A percentile compares a stretch with the other conserved stretches of the same genome.
These are phyloP conservation scores for Salvia splendens DNA, from an alignment of 257 asterid genomes.

Conservation along the genomic window DNA sequence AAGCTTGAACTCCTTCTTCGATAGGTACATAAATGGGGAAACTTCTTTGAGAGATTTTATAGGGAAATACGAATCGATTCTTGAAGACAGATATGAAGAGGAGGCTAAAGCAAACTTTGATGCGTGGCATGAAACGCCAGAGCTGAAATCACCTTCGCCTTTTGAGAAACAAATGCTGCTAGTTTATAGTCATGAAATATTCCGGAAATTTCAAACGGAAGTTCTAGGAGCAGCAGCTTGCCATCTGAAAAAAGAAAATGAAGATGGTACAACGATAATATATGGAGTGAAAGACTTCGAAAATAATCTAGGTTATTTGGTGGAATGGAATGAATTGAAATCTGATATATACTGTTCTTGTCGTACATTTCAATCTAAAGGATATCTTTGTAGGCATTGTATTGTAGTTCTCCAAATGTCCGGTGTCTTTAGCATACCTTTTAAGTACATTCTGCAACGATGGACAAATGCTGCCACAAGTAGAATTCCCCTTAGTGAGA, in stretches of 20 bases:
- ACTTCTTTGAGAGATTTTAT: slow-evolving; percentile 67
- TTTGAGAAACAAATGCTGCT: slow-evolving; percentile 81
- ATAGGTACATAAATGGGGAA: slow-evolving; percentile 63
- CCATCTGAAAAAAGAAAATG: slow-evolving; percentile 76
- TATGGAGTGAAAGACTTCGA: slow-evolving; percentile 75
- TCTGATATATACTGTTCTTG: slow-evolving; percentile 71
- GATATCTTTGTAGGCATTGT: slow-evolving; percentile 87
- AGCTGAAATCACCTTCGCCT: slow-evolving; percentile 89
- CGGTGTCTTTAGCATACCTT: slow-evolving; percentile 79
- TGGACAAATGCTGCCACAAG: slow-evolving; percentile 95
- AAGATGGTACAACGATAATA: slow-evolving; percentile 52
- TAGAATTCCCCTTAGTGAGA: slow-evolving; percentile 58
- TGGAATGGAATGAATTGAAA: slow-evolving; percentile 66
- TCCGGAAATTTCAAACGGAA: slow-evolving; percentile 80
- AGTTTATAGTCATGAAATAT: slow-evolving; percentile 78
- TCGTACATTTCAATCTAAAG: slow-evolving; percentile 70
- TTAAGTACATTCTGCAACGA: slow-evolving; percentile 71
- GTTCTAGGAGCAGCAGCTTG: slow-evolving; percentile 93
- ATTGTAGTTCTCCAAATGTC: slow-evolving; percentile 97
- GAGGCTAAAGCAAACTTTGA: slow-evolving; percentile 91
- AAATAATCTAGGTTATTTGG: slow-evolving; percentile 59
- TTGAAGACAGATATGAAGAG: slow-evolving; percentile 82
- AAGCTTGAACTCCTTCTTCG: slow-evolving; percentile 66
- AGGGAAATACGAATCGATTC: slow-evolving; percentile 53
- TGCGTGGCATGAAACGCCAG: slow-evolving; percentile 94